These are phyloP conservation scores for Ganoderma meredithae DNA, from an alignment of 1,284 basidiomycete species.

Conservation along the genomic window DNA sequence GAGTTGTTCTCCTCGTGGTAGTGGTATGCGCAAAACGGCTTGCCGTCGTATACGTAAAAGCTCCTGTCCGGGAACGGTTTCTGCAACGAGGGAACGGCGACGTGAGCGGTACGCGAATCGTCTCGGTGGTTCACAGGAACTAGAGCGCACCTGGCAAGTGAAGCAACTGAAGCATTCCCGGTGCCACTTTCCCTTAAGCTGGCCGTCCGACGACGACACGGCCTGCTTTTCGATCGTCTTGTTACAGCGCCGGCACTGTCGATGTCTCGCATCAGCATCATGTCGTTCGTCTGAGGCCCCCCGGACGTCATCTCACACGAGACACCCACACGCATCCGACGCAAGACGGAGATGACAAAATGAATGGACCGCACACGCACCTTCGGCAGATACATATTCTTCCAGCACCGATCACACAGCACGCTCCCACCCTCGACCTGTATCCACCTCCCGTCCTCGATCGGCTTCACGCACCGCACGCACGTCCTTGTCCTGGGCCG, in stretches of 20 bases:
- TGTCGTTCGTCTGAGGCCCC: not conserved
- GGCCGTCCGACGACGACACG: constrained; percentile 89
- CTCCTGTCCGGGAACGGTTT: constrained; percentile 88
- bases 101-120: constrained; percentile 6
- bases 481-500: constrained; percentile 57
- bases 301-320: not conserved
- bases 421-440: constrained; percentile 77
- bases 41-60: constrained; percentile 89
- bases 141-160: constrained; percentile 69
- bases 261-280: constrained; percentile 17
- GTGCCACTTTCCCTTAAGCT: constrained; percentile 93
- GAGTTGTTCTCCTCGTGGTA: constrained; percentile 91
- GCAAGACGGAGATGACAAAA: not conserved
- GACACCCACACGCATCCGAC: not conserved
- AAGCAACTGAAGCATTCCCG: constrained; percentile 88
- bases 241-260: constrained; percentile 84
- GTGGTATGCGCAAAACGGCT: constrained; percentile 88
- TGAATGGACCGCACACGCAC: constrained; percentile 46
- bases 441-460: constrained; percentile 85
- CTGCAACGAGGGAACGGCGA: constrained; percentile 44
- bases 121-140: constrained; percentile 6
- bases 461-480: constrained; percentile 68
- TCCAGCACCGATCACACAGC: constrained; percentile 90
- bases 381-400: constrained; percentile 92
- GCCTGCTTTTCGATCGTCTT: constrained; percentile 88